Base-by-base conservation (phyloP, 305 asterid species). In the Stenogyne calaminthoides region DNA sequence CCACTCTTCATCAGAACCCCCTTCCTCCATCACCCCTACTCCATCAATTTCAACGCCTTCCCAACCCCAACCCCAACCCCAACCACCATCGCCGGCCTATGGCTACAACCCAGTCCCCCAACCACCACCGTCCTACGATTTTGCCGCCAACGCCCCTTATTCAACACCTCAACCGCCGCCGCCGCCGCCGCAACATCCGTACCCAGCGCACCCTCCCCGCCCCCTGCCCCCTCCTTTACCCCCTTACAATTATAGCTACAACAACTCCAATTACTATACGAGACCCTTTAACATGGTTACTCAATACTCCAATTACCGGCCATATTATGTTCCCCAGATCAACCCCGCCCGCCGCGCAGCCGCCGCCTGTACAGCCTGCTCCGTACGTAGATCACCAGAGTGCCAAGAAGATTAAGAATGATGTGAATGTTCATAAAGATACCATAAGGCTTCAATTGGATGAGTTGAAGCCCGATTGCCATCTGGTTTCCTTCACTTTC, bases 321-420 rank as follows among this genome's bases (percentile, higher is more conserved):
- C 87, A 1, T 69, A 81, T 77, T 76, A 75, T 20, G 15, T 4
- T 7, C 80, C 83, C 59, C 84, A 78, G 60, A 74, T 42, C 75
- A 73, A 44, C 81, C 52, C 62, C 12, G n/a, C n/a, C n/a, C n/a
- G n/a, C n/a, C n/a, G 72, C 80, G 5, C 29, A 25, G 29, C 79
- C 76, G 22, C 87, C 81, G 12, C 76, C 70, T 25, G 64, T 66
- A 6, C 85, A 84, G 54, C 88, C 78, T 1, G 93, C 86, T 19
- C 97, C 96, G 0, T 91, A 93, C 36, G 96, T 89, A 29, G 96
- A 89, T 79, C 98, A 93, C 57, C 93, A 89, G 77, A 86, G 82
- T 61, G 90, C 97, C 1, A 93, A 89, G n/a, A 91, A 89, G 96
- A 80, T 93, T 46, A 88, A 88, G 88, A 93, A 93, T 77, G 91